Percentiles rank a stretch among this genome's conserved stretches.
Conservation (phyloP, 305 asterid genomes). For the Rubia occidens region DNA sequence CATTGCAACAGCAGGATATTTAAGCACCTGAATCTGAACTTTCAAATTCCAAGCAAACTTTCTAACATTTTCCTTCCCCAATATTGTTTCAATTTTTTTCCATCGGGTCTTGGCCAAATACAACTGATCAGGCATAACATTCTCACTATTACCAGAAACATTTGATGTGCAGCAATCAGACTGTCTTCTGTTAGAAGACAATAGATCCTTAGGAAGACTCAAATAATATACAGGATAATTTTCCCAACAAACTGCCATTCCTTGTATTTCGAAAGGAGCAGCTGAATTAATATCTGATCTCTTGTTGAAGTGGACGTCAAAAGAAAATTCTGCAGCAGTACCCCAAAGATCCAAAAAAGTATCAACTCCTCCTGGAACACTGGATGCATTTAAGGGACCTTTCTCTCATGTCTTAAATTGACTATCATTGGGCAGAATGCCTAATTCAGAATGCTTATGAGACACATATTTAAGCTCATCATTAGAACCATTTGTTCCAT, state of each 20-base stretch:
- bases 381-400: conserved; percentile 66
- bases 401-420: conserved; percentile 37
- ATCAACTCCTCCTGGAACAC: conserved; percentile 73
- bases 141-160: conserved; percentile 27
- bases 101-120: conserved; percentile 70
- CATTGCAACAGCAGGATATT: conserved; percentile 64
- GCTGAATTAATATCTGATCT: conserved; percentile 51
- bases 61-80: conserved; percentile 54
- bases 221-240: conserved; percentile 80
- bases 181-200: conserved; percentile 33
- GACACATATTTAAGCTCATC: conserved; percentile 24
- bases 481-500: conserved; percentile 22
- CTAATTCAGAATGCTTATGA: conserved; percentile 32
- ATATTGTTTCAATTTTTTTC: conserved; percentile 55
- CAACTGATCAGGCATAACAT: conserved; percentile 41
- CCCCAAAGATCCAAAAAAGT: conserved; percentile 74
- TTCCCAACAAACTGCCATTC: conserved; percentile 88
- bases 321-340: conserved; percentile 54
- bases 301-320: conserved; percentile 73
- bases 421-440: conserved; percentile 25
- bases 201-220: conserved; percentile 76
- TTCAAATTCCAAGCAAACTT: conserved; percentile 84
- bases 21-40: conserved; percentile 82
- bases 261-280: conserved; percentile 80
- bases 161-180: conserved; percentile 20